Evolutionary conservation across 1,284 basidiomycete genomes (phyloP).

Genomic region (Sporisorium iseilematis-ciliati): DNA sequence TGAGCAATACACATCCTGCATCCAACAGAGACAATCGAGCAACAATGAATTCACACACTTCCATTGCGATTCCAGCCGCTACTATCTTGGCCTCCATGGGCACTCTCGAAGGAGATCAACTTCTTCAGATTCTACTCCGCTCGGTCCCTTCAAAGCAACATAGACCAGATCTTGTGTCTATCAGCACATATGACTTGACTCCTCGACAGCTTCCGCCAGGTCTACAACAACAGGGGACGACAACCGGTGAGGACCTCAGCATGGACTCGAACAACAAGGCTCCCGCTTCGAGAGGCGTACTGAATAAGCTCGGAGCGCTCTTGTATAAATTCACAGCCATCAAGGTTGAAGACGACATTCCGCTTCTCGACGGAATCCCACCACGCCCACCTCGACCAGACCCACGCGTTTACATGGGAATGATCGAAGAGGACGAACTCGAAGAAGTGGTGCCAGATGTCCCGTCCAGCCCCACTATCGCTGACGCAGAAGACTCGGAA

Average conservation of each 20-base stretch:
- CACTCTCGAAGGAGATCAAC: slow-evolving; percentile 8
- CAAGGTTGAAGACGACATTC: slow-evolving; percentile 6
- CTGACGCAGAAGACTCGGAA: slow-evolving; percentile 19
- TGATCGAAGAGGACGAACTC: background rate
- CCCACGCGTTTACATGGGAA: background rate
- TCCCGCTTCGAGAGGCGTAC: background rate
- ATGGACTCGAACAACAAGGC: background rate
- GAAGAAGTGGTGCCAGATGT: background rate
- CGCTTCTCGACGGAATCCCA: background rate
- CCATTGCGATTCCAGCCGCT: background rate
- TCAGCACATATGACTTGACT: background rate
- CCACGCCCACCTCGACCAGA: background rate
- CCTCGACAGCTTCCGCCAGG: background rate
- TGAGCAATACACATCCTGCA: background rate
- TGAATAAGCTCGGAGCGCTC: background rate
- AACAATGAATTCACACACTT: slow-evolving; percentile 3
- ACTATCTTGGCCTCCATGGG: background rate
- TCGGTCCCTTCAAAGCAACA: slow-evolving; percentile 21
- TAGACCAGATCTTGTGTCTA: background rate
- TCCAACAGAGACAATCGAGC: background rate
- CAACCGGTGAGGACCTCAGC: background rate
- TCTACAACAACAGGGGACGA: background rate
- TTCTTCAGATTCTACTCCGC: slow-evolving; percentile 16
- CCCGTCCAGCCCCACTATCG: background rate
- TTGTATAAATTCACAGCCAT: slow-evolving; percentile 3